Evolutionary conservation across 2,329 filamentous ascomycete species (phyloP).

Genomic region (Aspergillus ustus): DNA sequence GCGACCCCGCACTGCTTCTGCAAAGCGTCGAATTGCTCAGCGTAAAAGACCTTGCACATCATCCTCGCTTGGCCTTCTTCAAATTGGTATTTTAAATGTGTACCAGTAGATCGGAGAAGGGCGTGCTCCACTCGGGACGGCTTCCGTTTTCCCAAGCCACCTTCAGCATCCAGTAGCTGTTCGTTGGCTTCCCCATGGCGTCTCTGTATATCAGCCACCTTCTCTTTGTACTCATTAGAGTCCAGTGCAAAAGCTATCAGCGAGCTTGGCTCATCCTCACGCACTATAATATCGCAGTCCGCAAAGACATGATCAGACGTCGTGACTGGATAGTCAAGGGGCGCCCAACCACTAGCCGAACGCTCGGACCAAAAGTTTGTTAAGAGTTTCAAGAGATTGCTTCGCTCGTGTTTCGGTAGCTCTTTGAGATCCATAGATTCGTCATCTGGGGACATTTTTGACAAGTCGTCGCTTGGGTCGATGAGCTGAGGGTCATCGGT

Average conservation of each 20-base stretch:
- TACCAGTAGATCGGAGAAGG: slow-evolving; percentile 80
- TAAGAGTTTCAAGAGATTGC: slow-evolving; percentile 90
- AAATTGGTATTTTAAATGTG: slow-evolving; percentile 95
- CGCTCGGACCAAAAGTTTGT: slow-evolving; percentile 98
- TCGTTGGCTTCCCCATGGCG: slow-evolving; percentile 39
- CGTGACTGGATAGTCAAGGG: slow-evolving; percentile 88
- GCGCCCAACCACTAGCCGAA: slow-evolving; percentile 91
- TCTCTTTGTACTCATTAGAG: slow-evolving; percentile 82
- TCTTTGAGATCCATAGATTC: slow-evolving; percentile 67
- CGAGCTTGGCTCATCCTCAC: slow-evolving; percentile 96
- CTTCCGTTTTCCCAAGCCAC: slow-evolving; percentile 51
- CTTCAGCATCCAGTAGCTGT: slow-evolving; percentile 27
- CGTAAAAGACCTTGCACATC: slow-evolving; percentile 98
- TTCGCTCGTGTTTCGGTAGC: slow-evolving; percentile 89
- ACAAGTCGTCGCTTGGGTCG: slow-evolving; percentile 57
- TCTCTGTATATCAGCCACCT: slow-evolving; percentile 63
- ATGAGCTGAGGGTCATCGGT: slow-evolving; percentile 70
- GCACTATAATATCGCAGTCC: slow-evolving; percentile 94
- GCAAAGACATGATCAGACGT: slow-evolving; percentile 93
- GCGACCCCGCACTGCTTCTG: slow-evolving; percentile 90
- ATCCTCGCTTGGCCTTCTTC: slow-evolving; percentile 91
- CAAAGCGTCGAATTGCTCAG: slow-evolving; percentile 95
- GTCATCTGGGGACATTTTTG: slow-evolving; percentile 57
- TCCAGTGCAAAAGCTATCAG: slow-evolving; percentile 91
- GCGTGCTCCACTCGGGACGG: slow-evolving; percentile 84